Base-by-base conservation (phyloP, 2,329 filamentous ascomycete genomes). In the Arachnomyces sp. region DNA sequence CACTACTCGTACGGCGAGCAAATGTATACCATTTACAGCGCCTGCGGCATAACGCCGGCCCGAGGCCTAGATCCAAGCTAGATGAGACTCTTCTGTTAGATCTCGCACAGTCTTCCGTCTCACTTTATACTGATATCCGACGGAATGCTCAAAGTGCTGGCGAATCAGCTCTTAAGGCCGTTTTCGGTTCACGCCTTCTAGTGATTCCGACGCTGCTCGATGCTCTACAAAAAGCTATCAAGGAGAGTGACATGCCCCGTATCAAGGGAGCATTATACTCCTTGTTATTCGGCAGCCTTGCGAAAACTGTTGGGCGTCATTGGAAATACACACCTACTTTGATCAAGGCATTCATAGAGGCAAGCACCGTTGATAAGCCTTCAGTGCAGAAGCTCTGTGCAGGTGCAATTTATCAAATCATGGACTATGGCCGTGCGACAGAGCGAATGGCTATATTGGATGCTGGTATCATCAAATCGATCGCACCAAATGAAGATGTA, bases 221-320 rank as follows among this genome's bases (percentile, higher is more conserved):
- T 33, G 80, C 82, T 3, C 78, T 96, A 41, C 81, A 85, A 48
- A 78, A 80, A 46, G 87, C 88, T 17, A 73, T 98, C 21, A 80
- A 83, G 39, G 75, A 78, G 31, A 84, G 82, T 43, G 87, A 98
- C 49, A 86, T 88, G 57, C 85, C 92, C 46, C 79, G 87, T 11
- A 95, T 98, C 62, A 98, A 98, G 65, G 92, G 93, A 28, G 85
- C 84, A 28, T 80, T 98, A 69, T 96, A 92, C 60, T 89, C 89
- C 0, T 67, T 98, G 18, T 69, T 96, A 13, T 93, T 90, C 53
- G 89, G 90, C 8, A 93, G 86, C 45, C 69, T 98, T 28, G 76
- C 88, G 4, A 93, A 89, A 65, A 93, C 90, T 0, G 77, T 94
- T 34, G 78, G 87, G 34, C 82, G 85, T 40, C 89, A 98, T 60